Percentiles rank a stretch among this genome's conserved stretches.
Conservation (phyloP, 2,329 filamentous ascomycete species). For the Claviceps monticola region DNA sequence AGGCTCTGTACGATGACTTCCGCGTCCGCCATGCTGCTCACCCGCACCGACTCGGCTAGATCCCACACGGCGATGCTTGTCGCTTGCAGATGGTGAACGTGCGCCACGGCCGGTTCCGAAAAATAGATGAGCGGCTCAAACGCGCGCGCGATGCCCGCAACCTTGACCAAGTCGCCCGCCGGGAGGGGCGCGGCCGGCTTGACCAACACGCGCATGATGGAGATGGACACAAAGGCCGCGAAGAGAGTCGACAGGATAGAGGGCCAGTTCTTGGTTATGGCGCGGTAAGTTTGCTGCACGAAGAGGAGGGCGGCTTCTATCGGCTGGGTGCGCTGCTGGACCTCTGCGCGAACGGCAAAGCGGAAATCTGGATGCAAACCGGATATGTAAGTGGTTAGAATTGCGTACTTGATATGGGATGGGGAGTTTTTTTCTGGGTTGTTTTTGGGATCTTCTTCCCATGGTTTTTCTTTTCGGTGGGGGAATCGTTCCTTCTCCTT, state of each 20-base stretch:
- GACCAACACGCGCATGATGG: slow-evolving; percentile 51
- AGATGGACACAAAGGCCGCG: slow-evolving; percentile 48
- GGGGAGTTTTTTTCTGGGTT: no score
- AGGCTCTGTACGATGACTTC: slow-evolving; percentile 74
- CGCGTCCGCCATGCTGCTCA: slow-evolving; percentile 82
- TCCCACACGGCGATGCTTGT: slow-evolving; percentile 93
- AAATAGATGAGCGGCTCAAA: slow-evolving; percentile 94
- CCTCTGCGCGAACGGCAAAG: slow-evolving; percentile 75
- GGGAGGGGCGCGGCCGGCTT: slow-evolving; percentile 43
- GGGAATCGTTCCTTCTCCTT: not conserved
- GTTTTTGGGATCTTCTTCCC: no score
- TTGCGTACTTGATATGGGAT: no score
- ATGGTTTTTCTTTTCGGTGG: not conserved
- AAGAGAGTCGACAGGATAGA: slow-evolving; percentile 50
- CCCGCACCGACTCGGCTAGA: slow-evolving; percentile 75
- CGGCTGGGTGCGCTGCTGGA: slow-evolving; percentile 74
- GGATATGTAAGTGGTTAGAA: not conserved
- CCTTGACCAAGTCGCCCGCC: slow-evolving; percentile 63
- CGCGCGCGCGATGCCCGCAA: slow-evolving; percentile 75
- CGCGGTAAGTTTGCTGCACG: slow-evolving; percentile 43
- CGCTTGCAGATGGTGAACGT: slow-evolving; percentile 78
- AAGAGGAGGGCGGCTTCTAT: slow-evolving; percentile 60
- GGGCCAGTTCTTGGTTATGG: slow-evolving; percentile 54
- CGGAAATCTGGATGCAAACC: slow-evolving; percentile 54
- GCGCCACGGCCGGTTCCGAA: slow-evolving; percentile 74